phyloP scores from a whole-genome alignment of 495 filamentous ascomycete genomes.

The Aspergillus wentii region DNA sequence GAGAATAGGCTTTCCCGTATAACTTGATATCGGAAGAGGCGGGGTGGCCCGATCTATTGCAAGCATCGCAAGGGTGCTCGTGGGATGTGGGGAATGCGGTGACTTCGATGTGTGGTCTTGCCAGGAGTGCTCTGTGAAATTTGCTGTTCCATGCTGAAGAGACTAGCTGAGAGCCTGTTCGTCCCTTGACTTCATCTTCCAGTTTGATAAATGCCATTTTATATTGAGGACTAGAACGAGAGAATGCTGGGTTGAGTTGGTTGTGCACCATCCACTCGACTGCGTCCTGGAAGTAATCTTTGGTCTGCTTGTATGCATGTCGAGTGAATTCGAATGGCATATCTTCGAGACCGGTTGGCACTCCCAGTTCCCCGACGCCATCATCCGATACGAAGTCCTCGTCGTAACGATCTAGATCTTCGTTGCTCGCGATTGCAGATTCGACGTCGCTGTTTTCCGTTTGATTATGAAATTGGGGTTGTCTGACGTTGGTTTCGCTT shows the following conservation, averaged over 20 bases:
- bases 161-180: slow-evolving; percentile 64
- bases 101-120: slow-evolving; percentile 51
- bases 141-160: slow-evolving; percentile 68
- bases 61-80: slow-evolving; percentile 64
- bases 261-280: slow-evolving; percentile 81
- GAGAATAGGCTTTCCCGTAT: slow-evolving; percentile 64
- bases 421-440: slow-evolving; percentile 27
- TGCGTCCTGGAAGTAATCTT: slow-evolving; percentile 72
- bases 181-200: slow-evolving; percentile 63
- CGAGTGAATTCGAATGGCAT: slow-evolving; percentile 71
- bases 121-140: slow-evolving; percentile 61
- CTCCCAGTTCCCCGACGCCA: slow-evolving; percentile 57
- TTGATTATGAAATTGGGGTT: slow-evolving; percentile 6
- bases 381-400: slow-evolving; percentile 69
- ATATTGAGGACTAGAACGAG: slow-evolving; percentile 60
- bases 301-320: slow-evolving; percentile 60
- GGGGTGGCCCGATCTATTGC: slow-evolving; percentile 64
- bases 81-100: slow-evolving; percentile 27
- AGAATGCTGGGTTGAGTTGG: slow-evolving; percentile 72
- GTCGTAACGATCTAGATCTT: slow-evolving; percentile 56
- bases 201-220: slow-evolving; percentile 68
- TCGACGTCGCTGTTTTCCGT: slow-evolving; percentile 31
- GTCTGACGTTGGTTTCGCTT: slow-evolving; percentile 10
- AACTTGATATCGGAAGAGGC: slow-evolving; percentile 60
- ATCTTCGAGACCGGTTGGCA: slow-evolving; percentile 44